Percentiles rank a stretch among this genome's conserved stretches.
These are phyloP conservation scores for Aspergillus taichungensis DNA, from an alignment of 495 filamentous ascomycete genomes.

Conservation along the genomic window DNA sequence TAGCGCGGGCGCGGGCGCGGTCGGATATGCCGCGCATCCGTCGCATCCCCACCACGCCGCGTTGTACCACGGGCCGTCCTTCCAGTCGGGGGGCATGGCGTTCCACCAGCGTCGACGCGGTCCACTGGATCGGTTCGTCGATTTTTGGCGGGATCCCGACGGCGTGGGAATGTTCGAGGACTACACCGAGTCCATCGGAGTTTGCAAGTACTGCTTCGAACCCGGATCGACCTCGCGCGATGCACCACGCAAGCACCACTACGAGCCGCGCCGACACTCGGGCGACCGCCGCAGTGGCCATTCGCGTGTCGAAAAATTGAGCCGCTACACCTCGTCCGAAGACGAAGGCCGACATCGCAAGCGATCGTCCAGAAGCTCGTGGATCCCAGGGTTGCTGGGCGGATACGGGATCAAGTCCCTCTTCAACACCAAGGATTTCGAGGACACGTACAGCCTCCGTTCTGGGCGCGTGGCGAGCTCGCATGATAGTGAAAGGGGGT, in stretches of 20 bases:
- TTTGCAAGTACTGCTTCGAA: constrained; percentile 61
- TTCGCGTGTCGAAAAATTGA: constrained; percentile 47
- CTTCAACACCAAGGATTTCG: constrained; percentile 44
- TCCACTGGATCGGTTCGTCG: constrained; percentile 47
- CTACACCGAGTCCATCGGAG: constrained; percentile 63
- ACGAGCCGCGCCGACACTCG: constrained; percentile 35
- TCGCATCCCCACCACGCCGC: constrained; percentile 18
- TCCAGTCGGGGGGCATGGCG: constrained; percentile 28
- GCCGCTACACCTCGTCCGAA: constrained; percentile 48
- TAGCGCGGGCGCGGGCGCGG: constrained; percentile 36
- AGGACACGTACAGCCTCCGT: constrained; percentile 51
- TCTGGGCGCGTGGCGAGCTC: constrained; percentile 33
- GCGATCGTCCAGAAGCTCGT: constrained; percentile 33
- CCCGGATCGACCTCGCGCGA: constrained; percentile 49
- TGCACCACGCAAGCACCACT: constrained; percentile 59
- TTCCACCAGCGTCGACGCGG: constrained; percentile 42
- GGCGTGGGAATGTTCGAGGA: constrained; percentile 63
- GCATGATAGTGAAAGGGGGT: constrained; percentile 28
- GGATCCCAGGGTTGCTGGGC: constrained; percentile 46
- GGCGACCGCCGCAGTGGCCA: constrained; percentile 38
- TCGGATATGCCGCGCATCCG: constrained; percentile 32
- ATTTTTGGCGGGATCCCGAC: constrained; percentile 60
- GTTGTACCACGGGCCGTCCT: constrained; percentile 11
- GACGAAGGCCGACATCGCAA: constrained; percentile 41
- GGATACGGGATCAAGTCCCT: constrained; percentile 48